Base-by-base conservation (phyloP, 148 eudicot genomes). In the Vaccinium vitisidaea region DNA sequence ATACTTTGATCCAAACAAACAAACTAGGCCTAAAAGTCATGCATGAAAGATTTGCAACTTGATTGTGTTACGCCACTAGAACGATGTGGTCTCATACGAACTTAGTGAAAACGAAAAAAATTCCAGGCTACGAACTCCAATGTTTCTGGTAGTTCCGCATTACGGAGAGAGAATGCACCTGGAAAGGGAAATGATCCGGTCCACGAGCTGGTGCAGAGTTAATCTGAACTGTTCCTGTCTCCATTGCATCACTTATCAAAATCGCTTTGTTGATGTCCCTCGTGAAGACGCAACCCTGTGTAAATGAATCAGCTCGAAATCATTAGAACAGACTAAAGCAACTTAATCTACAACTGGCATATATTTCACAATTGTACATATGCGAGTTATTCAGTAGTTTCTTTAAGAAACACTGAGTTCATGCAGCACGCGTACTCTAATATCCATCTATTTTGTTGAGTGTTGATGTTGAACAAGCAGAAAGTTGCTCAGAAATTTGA, bases 141-240 rank as follows among this genome's bases (percentile, higher is more conserved):
- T n/a, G 2, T 11, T n/a, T 80, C 30, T 19, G 16, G 7, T 61
- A 6, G n/a, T 59, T 46, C 39, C 12, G 1, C 27, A 27, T 43
- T 59, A 1, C 63, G 67, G 49, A 15, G 52, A 78, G 79, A 83
- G 55, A 82, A 48, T 79, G 74, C 14, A 92, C 93, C 91, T 91
- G 94, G 79, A 92, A 92, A 48, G 94, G 94, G 61, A 92, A 92
- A 84, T 92, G 94, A 84, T 92, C 94, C 1, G 94, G 94, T 82
- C 93, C 93, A 39, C 94, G 92, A 84, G 94, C 94, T 55, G 94
- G 92, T 32, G 94, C 94, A 8, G 94, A 92, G 84, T 92, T 92
- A 53, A 92, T 92, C 89, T 92, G 94, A 70, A 92, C 90, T 12
- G 94, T 91, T 79, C 92, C 92, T 0, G 91, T 77, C 85, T 91